phyloP scores from a whole-genome alignment of 2,329 filamentous ascomycete species.

The Hypoxylon sp. region DNA sequence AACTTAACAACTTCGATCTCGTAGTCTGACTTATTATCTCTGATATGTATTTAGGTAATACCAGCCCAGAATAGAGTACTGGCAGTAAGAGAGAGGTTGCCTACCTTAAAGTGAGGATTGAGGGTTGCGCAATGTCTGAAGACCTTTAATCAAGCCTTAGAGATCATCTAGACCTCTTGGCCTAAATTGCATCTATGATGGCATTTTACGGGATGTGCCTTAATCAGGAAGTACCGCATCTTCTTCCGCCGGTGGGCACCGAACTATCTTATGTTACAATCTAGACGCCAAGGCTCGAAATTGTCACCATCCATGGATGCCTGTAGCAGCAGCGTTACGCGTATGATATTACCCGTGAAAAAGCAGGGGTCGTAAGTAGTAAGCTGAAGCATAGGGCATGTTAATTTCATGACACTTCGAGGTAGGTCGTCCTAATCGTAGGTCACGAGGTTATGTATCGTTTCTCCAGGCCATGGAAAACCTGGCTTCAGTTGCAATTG shows the following conservation, averaged over 20 bases:
- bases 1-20: neutral
- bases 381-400: slow-evolving; percentile 2
- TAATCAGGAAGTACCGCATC: slow-evolving; percentile 29
- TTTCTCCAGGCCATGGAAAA: neutral
- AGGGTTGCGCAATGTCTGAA: neutral
- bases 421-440: neutral
- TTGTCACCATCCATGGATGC: slow-evolving; percentile 21
- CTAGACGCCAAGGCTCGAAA: slow-evolving; percentile 29
- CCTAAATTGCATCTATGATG: slow-evolving; percentile 14
- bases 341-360: slow-evolving; percentile 36
- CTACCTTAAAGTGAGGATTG: neutral
- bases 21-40: neutral
- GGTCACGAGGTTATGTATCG: neutral
- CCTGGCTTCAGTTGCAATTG: neutral
- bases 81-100: neutral
- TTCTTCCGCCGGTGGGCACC: slow-evolving; percentile 22
- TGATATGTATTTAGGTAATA: neutral
- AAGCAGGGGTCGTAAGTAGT: slow-evolving; percentile 13
- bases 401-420: neutral
- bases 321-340: slow-evolving; percentile 8
- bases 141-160: neutral
- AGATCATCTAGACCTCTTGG: slow-evolving; percentile 12
- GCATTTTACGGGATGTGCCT: slow-evolving; percentile 14
- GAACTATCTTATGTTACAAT: slow-evolving; percentile 28
- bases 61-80: neutral